Percentiles rank a stretch among this genome's conserved stretches.
Evolutionary conservation across 805 yeast species (phyloP).

Genomic region (Tetrapisispora taiwanensis): DNA sequence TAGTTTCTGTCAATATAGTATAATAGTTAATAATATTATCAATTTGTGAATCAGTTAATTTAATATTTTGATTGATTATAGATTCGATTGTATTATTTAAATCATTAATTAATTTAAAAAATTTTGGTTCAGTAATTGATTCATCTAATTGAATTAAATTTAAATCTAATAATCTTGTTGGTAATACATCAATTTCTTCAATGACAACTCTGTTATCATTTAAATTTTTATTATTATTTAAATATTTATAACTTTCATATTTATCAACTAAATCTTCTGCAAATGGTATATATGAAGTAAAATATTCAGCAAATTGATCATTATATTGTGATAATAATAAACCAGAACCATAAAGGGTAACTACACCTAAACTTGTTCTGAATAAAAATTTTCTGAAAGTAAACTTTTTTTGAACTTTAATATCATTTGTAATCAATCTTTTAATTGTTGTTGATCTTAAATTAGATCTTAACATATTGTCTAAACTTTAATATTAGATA

Average conservation of each 20-base stretch:
- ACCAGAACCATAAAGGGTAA: conserved; percentile 46
- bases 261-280: conserved; percentile 45
- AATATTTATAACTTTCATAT: conserved; percentile 25
- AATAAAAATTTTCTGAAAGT: conserved; percentile 8
- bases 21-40: conserved; percentile 10
- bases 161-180: not conserved
- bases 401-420: not conserved
- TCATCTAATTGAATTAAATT: conserved; percentile 1
- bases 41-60: conserved; percentile 17
- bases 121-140: conserved; percentile 6
- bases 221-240: not conserved
- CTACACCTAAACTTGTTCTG: conserved; percentile 25
- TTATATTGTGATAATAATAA: conserved; percentile 45
- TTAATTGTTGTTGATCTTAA: not conserved
- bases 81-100: conserved; percentile 29
- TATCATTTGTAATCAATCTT: not conserved
- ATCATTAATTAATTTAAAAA: conserved; percentile 15
- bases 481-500: no score
- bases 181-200: not conserved
- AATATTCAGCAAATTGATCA: conserved; percentile 51
- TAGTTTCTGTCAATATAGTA: conserved; percentile 7
- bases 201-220: not conserved
- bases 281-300: conserved; percentile 54
- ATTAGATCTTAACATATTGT: not conserved
- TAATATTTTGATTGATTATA: conserved; percentile 29